phyloP scores from a whole-genome alignment of 2,329 filamentous ascomycete species.

The Aspergillus viridinutans region DNA sequence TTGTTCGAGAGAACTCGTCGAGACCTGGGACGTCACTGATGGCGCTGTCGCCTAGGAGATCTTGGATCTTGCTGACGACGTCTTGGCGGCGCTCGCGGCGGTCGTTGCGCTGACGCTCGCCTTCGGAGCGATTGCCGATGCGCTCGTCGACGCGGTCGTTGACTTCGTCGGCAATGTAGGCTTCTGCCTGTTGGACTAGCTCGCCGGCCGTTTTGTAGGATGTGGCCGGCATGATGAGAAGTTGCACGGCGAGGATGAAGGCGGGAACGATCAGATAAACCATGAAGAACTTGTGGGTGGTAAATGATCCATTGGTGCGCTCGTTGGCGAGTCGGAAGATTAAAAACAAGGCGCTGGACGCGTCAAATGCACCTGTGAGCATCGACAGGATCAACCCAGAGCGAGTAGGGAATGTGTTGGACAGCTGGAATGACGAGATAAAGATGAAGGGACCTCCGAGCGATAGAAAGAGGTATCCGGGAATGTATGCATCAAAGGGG shows the following conservation, averaged over 20 bases:
- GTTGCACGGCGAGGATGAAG: constrained; percentile 62
- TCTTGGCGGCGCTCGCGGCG: constrained; percentile 58
- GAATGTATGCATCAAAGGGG: constrained; percentile 69
- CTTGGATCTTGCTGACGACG: constrained; percentile 67
- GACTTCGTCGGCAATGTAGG: constrained; percentile 50
- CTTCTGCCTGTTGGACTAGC: constrained; percentile 68
- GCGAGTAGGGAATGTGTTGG: constrained; percentile 73
- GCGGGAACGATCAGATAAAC: constrained; percentile 66
- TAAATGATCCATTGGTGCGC: constrained; percentile 53
- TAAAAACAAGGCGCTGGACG: constrained; percentile 73
- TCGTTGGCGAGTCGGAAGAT: constrained; percentile 69
- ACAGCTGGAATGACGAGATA: constrained; percentile 78
- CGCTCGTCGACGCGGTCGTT: constrained; percentile 54
- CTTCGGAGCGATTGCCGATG: constrained; percentile 45
- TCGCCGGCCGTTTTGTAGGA: constrained; percentile 85
- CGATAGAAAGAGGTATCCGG: constrained; percentile 71
- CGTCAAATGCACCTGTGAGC: constrained; percentile 77
- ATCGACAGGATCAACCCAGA: constrained; percentile 76
- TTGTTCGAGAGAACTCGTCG: constrained; percentile 33
- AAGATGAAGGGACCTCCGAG: constrained; percentile 78
- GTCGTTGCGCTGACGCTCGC: constrained; percentile 49
- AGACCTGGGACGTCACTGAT: constrained; percentile 1
- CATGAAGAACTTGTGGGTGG: constrained; percentile 66
- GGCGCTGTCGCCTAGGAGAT: constrained; percentile 57
- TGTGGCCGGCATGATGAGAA: constrained; percentile 67